Evolutionary conservation across 1,284 basidiomycete species (phyloP).

Genomic region (Gastroboletus turbinatus): DNA sequence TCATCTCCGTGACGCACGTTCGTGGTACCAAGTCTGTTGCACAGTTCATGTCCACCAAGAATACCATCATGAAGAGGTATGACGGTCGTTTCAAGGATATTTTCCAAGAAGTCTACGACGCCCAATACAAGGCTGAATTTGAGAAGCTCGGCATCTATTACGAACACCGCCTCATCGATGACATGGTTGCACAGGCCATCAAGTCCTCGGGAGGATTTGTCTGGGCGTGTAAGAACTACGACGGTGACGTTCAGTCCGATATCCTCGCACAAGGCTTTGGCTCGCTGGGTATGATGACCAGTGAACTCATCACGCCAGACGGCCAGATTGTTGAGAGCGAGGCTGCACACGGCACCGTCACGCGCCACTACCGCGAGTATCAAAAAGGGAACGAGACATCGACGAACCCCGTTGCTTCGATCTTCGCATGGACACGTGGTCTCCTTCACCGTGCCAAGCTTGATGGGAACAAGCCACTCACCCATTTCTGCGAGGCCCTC

Average conservation of each 20-base stretch:
- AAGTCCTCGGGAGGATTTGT: slow-evolving; percentile 97
- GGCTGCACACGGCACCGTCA: slow-evolving; percentile 94
- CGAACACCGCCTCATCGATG: slow-evolving; percentile 91
- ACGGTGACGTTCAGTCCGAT: slow-evolving; percentile 91
- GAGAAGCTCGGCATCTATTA: slow-evolving; percentile 89
- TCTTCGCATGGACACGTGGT: slow-evolving; percentile 98
- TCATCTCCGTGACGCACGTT: slow-evolving; percentile 3
- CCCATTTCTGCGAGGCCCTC: slow-evolving; percentile 76
- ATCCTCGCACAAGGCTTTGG: slow-evolving; percentile 96
- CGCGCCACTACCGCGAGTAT: slow-evolving; percentile 95
- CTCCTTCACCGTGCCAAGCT: slow-evolving; percentile 92
- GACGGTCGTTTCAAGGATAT: slow-evolving; percentile 99
- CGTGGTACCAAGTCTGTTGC: neutral
- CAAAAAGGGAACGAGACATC: slow-evolving; percentile 96
- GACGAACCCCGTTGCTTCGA: slow-evolving; percentile 97
- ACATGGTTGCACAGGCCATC: slow-evolving; percentile 97
- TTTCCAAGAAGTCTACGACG: slow-evolving; percentile 92
- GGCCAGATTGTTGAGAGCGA: slow-evolving; percentile 90
- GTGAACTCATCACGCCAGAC: slow-evolving; percentile 94
- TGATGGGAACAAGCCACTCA: slow-evolving; percentile 79
- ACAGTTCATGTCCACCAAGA: slow-evolving; percentile 97
- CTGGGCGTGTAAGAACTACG: slow-evolving; percentile 98
- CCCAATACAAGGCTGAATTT: slow-evolving; percentile 82
- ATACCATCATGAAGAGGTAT: slow-evolving; percentile 95
- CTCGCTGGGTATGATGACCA: slow-evolving; percentile 96